phyloP scores from a whole-genome alignment of 352 stramenopile species.

The Phytophthora chlamydospora region DNA sequence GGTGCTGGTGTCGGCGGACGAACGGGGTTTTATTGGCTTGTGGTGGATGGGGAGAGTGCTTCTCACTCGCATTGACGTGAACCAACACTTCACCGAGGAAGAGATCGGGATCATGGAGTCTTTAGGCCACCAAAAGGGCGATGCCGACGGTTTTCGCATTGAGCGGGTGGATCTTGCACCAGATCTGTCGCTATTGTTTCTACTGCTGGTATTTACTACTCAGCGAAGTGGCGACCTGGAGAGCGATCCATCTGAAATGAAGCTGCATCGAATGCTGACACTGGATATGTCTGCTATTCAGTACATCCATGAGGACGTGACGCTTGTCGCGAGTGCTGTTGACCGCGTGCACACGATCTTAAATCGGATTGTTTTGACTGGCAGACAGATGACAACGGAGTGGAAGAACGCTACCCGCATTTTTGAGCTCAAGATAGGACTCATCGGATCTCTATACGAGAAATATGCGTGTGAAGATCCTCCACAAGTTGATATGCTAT shows the following conservation, averaged over 20 bases:
- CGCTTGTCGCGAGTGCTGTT: slow-evolving; percentile 35
- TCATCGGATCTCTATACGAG: slow-evolving; percentile 77
- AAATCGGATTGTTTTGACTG: slow-evolving; percentile 32
- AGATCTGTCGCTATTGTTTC: slow-evolving; percentile 50
- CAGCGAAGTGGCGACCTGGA: not conserved
- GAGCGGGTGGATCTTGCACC: slow-evolving; percentile 40
- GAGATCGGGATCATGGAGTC: slow-evolving; percentile 23
- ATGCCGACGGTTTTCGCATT: slow-evolving; percentile 26
- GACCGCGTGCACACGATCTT: slow-evolving; percentile 36
- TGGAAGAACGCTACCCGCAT: slow-evolving; percentile 82
- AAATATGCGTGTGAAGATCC: slow-evolving; percentile 73
- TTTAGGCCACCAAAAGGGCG: slow-evolving; percentile 6
- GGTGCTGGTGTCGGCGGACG: slow-evolving; percentile 62
- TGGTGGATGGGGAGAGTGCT: slow-evolving; percentile 73
- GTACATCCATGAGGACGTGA: slow-evolving; percentile 37
- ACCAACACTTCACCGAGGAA: slow-evolving; percentile 29
- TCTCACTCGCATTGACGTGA: slow-evolving; percentile 52
- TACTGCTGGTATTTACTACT: slow-evolving; percentile 32
- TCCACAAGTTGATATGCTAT: slow-evolving; percentile 80
- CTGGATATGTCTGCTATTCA: slow-evolving; percentile 44
- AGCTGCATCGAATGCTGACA: slow-evolving; percentile 43
- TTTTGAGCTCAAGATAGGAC: slow-evolving; percentile 81
- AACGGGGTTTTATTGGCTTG: slow-evolving; percentile 39
- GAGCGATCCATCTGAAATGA: slow-evolving; percentile 1
- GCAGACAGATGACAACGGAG: slow-evolving; percentile 55